Evolutionary conservation across 768 basidiomycete genomes (phyloP), one percentile per base, ranked within the genome.

Genomic region (Hypholoma fasciculare): DNA sequence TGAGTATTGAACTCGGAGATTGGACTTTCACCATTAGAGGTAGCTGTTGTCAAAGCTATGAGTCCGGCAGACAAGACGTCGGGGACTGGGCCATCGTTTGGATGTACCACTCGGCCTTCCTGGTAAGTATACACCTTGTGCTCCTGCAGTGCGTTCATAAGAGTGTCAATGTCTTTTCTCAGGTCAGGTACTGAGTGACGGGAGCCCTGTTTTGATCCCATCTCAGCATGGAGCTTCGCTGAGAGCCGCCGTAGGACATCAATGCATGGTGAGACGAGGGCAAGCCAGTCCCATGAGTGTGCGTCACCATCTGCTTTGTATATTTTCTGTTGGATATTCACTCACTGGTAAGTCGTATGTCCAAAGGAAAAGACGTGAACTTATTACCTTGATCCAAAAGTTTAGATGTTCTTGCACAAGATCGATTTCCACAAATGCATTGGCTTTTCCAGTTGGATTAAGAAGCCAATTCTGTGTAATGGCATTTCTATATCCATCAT

Each of bases 391-490:
- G 3, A 69, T 65, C 67, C 70, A 72, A 50, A 61, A 72, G 48
- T 73, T 75, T 42, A 68, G 19, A 43, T 75, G 74, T 50, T 75
- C 72, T 37, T 74, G 73, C 23, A 73, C 56, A 0, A 73, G 58
- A 44, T 75, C 74, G 3, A 67, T 52, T 27, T 72, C 71, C 0
- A 71, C 66, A 26, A 63, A 73, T 1, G 62, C 40, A 39, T 67
- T 65, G 0, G 59, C 52, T 2, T 61, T 55, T 2, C 73, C 74
- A 1, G 69, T 64, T 4, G 72, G 69, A 60, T 74, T 74, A 0
- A 74, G 58, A 0, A 76, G 52, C 73, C 73, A 74, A 43, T 76
- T 74, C 73, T 1, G n/a, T n/a, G n/a, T n/a, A n/a, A n/a, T n/a
- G n/a, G n/a, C n/a, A n/a, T n/a, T n/a, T n/a, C n/a, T n/a, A n/a